Evolutionary conservation across 2,329 filamentous ascomycete species (phyloP).

Genomic region (Epichloe amarillans): DNA sequence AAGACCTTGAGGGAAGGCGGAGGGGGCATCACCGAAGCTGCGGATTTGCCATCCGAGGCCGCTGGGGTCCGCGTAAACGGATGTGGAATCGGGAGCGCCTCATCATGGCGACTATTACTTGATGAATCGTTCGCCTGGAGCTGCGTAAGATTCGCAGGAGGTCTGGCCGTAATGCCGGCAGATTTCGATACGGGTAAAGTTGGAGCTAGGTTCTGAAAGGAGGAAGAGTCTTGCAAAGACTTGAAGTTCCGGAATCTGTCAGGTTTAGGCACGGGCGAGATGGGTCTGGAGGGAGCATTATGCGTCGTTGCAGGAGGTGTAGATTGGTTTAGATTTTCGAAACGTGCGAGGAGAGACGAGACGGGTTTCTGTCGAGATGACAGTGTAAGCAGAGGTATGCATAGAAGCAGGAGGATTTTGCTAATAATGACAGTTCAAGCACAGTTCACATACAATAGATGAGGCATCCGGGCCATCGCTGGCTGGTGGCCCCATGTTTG

Average conservation of each 20-base stretch:
- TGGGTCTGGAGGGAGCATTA: constrained; percentile 18
- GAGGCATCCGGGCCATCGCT: constrained; percentile 57
- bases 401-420: not conserved
- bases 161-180: constrained; percentile 6
- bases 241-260: constrained; percentile 28
- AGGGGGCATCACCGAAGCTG: constrained; percentile 23
- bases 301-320: constrained; percentile 8
- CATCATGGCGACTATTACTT: constrained; percentile 11
- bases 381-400: not conserved
- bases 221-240: constrained; percentile 21
- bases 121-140: constrained; percentile 8
- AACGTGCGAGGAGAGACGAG: constrained; percentile 67
- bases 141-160: constrained; percentile 16
- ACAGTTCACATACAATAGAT: constrained; percentile 49
- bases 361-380: constrained; percentile 51
- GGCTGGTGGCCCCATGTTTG: constrained; percentile 19
- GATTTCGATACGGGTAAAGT: not conserved
- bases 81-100: constrained; percentile 11
- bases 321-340: constrained; percentile 52
- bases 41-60: constrained; percentile 11
- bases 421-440: not conserved
- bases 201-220: not conserved
- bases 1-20: constrained; percentile 58
- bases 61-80: constrained; percentile 13
- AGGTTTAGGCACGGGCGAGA: constrained; percentile 29